These are phyloP conservation scores for Trifolium repens DNA, from an alignment of 306 rosid species.

Conservation along the genomic window DNA sequence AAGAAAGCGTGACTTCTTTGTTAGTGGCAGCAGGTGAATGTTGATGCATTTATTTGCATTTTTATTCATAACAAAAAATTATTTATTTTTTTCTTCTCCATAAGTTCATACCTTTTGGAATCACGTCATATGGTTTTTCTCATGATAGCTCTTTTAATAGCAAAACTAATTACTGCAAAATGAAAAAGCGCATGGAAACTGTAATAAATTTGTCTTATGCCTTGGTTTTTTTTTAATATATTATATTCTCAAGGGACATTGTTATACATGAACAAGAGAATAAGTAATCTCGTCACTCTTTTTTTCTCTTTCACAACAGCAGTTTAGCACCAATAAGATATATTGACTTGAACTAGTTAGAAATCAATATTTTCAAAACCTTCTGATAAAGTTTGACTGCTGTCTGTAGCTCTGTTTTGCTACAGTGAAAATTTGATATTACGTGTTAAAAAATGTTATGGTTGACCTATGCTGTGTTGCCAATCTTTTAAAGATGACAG, in stretches of 20 bases:
- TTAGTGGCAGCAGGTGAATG: constrained; percentile 92
- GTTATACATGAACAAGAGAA: not conserved
- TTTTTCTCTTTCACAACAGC: not conserved
- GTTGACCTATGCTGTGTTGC: constrained; percentile 12
- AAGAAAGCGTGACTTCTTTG: constrained; percentile 73
- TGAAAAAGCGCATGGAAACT: not conserved
- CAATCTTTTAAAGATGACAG: not conserved
- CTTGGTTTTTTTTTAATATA: constrained; percentile 18
- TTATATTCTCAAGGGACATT: constrained; percentile 27
- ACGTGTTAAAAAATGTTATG: not conserved
- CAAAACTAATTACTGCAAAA: not conserved
- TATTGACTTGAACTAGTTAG: constrained; percentile 2
- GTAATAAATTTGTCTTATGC: not conserved
- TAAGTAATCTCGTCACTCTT: not conserved
- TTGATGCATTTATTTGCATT: constrained; percentile 36
- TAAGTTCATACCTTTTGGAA: constrained; percentile 7
- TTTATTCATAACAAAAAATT: not conserved
- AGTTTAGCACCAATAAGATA: constrained; percentile 7
- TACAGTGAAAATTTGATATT: not conserved
- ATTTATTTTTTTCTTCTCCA: constrained; percentile 13
- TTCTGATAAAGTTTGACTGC: not conserved
- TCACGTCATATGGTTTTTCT: constrained; percentile 23
- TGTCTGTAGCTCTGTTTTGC: not conserved
- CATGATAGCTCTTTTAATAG: constrained; percentile 30
- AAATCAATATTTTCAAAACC: not conserved